Percentiles rank a stretch among this genome's conserved stretches.
Evolutionary conservation across 2,329 filamentous ascomycete species (phyloP).

Genomic region (Pyrenochaeta sp.): DNA sequence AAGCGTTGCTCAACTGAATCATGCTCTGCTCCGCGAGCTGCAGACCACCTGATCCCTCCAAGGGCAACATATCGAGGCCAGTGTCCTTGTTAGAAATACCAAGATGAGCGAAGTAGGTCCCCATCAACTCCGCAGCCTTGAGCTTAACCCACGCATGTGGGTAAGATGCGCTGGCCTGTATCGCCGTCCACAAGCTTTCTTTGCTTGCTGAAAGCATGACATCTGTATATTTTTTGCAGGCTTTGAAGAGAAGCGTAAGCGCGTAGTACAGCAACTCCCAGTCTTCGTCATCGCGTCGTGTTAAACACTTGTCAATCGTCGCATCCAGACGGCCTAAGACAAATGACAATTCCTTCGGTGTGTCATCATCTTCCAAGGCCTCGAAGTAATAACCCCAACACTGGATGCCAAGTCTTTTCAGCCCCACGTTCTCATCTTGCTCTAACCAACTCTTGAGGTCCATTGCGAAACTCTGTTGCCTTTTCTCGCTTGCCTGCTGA

Average conservation of each 20-base stretch:
- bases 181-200: conserved; percentile 73
- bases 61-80: conserved; percentile 64
- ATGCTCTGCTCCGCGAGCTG: conserved; percentile 71
- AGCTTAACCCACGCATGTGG: conserved; percentile 78
- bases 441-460: conserved; percentile 79
- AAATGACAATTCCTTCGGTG: conserved; percentile 72
- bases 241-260: conserved; percentile 72
- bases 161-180: conserved; percentile 75
- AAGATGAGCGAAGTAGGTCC: conserved; percentile 82
- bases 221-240: conserved; percentile 72
- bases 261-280: conserved; percentile 79
- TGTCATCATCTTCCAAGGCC: conserved; percentile 57
- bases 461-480: conserved; percentile 72
- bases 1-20: conserved; percentile 64
- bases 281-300: conserved; percentile 63
- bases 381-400: conserved; percentile 87
- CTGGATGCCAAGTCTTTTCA: conserved; percentile 78
- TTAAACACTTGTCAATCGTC: conserved; percentile 60
- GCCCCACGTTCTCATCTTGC: conserved; percentile 74
- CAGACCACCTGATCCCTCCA: conserved; percentile 76
- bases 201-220: conserved; percentile 68
- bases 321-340: conserved; percentile 62
- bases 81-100: conserved; percentile 67
- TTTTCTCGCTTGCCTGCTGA: conserved; percentile 76
- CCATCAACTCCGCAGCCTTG: conserved; percentile 76